Conservation (phyloP, 352 stramenopile genomes). For the Thraustotheca clavata region DNA sequence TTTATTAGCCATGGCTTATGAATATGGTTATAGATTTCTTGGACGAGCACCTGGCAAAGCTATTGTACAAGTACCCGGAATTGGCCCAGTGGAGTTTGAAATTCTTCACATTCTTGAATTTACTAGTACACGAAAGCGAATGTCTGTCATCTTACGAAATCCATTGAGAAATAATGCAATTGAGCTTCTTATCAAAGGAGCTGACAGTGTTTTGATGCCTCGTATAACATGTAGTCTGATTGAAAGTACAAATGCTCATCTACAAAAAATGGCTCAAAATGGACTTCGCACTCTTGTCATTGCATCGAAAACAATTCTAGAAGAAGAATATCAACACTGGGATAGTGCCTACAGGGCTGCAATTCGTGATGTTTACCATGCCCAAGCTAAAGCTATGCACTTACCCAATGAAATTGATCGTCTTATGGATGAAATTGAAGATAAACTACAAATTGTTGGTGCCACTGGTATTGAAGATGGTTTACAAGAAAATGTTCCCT, state of each 20-base stretch:
- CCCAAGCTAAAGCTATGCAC: slow-evolving; percentile 30
- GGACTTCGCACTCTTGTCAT: slow-evolving; percentile 80
- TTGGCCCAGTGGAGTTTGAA: slow-evolving; percentile 23
- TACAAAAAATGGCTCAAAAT: slow-evolving; percentile 73
- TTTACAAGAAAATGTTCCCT: slow-evolving; percentile 90
- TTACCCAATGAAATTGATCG: slow-evolving; percentile 41
- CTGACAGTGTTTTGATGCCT: slow-evolving; percentile 78
- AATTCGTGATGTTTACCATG: slow-evolving; percentile 37
- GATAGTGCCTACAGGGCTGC: slow-evolving; percentile 46
- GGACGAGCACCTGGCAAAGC: slow-evolving; percentile 22
- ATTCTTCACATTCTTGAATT: slow-evolving; percentile 69
- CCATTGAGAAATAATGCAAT: not conserved
- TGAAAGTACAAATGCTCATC: slow-evolving; percentile 42
- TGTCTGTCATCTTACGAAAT: slow-evolving; percentile 49
- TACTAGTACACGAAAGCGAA: slow-evolving; percentile 59
- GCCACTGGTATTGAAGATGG: slow-evolving; percentile 96
- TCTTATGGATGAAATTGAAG: slow-evolving; percentile 49
- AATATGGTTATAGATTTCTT: slow-evolving; percentile 53
- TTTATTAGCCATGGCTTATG: slow-evolving; percentile 53
- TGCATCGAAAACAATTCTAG: slow-evolving; percentile 37
- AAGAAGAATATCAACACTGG: slow-evolving; percentile 47
- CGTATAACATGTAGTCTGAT: slow-evolving; percentile 35
- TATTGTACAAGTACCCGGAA: slow-evolving; percentile 1
- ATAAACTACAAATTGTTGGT: slow-evolving; percentile 83
- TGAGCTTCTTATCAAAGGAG: slow-evolving; percentile 37